These are phyloP conservation scores for Aspergillus udagawae DNA, from an alignment of 2,329 filamentous ascomycete genomes.

Conservation along the genomic window DNA sequence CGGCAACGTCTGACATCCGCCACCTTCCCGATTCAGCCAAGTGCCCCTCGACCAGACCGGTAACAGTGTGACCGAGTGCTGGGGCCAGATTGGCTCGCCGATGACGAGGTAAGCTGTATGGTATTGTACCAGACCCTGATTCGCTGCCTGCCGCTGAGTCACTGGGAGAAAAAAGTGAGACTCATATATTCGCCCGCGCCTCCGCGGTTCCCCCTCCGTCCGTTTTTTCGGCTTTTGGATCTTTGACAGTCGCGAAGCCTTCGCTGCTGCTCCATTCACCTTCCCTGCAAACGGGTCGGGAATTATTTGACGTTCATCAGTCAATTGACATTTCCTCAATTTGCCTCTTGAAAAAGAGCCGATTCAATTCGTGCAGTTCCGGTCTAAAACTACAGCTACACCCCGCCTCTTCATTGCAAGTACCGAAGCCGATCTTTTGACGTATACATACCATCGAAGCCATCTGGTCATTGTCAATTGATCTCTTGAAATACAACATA, in stretches of 20 bases:
- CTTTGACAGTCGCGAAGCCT: constrained; percentile 24
- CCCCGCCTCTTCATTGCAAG: background rate
- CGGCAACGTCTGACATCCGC: constrained; percentile 2
- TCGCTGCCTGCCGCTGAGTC: background rate
- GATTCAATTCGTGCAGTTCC: background rate
- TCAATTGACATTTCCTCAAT: background rate
- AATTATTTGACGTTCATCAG: background rate
- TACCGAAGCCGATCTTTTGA: background rate
- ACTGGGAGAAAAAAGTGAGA: background rate
- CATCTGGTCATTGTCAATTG: background rate
- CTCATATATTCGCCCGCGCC: constrained; percentile 9
- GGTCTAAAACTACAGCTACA: background rate
- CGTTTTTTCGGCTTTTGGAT: constrained; percentile 24
- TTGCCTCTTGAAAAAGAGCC: background rate
- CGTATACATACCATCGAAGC: background rate
- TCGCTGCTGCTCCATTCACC: constrained; percentile 23
- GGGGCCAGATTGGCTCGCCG: background rate
- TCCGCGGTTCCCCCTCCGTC: constrained; percentile 6
- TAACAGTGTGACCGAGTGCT: background rate
- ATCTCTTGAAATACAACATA: background rate
- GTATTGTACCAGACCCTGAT: background rate
- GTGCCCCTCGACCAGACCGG: background rate
- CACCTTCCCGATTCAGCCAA: constrained; percentile 11
- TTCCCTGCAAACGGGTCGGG: background rate
- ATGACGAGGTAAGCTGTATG: background rate